Evolutionary conservation across 306 rosid genomes (phyloP).

Genomic region (Sicyos edulis): DNA sequence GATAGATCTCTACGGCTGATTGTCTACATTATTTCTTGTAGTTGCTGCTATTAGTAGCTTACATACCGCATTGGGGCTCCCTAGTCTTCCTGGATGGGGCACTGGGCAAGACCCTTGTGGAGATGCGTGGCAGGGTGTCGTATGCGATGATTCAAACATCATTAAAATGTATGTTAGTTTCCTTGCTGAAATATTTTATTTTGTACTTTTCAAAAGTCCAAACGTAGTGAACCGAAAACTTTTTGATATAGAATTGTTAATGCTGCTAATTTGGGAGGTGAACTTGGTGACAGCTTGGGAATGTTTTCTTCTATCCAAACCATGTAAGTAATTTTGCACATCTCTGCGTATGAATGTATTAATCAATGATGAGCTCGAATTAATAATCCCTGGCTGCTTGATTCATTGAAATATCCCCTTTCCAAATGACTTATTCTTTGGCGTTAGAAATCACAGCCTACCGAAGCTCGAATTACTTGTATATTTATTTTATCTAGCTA

Average conservation of each 20-base stretch:
- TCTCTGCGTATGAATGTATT: neutral
- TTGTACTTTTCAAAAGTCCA: neutral
- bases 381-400: constrained; percentile 1
- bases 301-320: constrained; percentile 48
- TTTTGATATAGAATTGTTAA: constrained; percentile 48
- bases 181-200: constrained; percentile 16
- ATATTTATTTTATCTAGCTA: neutral
- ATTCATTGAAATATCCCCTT: constrained; percentile 1
- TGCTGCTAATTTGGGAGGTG: constrained; percentile 88
- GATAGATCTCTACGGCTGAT: constrained; percentile 8
- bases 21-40: constrained; percentile 26
- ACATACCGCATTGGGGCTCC: constrained; percentile 60
- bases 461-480: neutral
- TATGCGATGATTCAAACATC: constrained; percentile 52
- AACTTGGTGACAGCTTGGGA: constrained; percentile 61
- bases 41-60: constrained; percentile 74
- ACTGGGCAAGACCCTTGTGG: constrained; percentile 90
- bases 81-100: constrained; percentile 84
- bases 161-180: constrained; percentile 49
- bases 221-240: constrained; percentile 15
- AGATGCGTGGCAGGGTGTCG: constrained; percentile 86
- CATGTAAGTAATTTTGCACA: constrained; percentile 50
- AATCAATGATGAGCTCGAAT: neutral
- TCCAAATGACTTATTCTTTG: neutral
- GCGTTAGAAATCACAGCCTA: neutral